Base-by-base conservation (phyloP, 768 basidiomycete species). In the Leccinum sublutescens region DNA sequence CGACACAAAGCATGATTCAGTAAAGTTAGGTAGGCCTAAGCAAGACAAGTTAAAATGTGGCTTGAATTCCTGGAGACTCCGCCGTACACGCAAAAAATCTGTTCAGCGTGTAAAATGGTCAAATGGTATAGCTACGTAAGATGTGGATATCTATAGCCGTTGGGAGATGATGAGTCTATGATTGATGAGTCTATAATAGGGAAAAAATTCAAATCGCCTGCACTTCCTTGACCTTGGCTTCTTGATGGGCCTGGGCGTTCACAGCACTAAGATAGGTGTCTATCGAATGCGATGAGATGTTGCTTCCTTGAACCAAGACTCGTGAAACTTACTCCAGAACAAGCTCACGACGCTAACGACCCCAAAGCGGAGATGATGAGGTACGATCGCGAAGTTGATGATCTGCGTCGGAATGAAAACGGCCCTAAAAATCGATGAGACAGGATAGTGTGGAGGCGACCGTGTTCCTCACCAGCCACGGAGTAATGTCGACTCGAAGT, bases 381-480 rank as follows among this genome's bases (percentile, higher is more conserved):
- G 92, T 1, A 92, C 82, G 33, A 93, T 21, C 9, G 84, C 76
- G 66, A 93, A 94, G 74, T 94, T 94, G 77, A 91, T 77, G 56
- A 87, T 66, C 70, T 94, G 91, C 0, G 89, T 82, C 1, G 91
- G 91, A 33, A 87, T 78, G 70, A 85, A 92, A 6, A 92, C 88
- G 3, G 76, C 79, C 90, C 88, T 86, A 23, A 52, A 50, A 31
- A 15, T 12, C 27, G 27, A 25, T 55, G 38, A 50, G 50, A 36
- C 5, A 23, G 12, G 21, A 8, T 5, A 1, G 17, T 48, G 12
- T 36, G 6, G 29, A 2, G 11, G 27, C 0, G 29, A 27, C 19
- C 14, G 14, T 3, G 17, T 47, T 19, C 54, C 80, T 62, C 55
- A 86, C 89, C 91, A 93, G 74, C 90, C 91, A 50, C 86, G 85